Conservation (phyloP, 129 eudicot genomes). For the Chrysanthemum makinoi region DNA sequence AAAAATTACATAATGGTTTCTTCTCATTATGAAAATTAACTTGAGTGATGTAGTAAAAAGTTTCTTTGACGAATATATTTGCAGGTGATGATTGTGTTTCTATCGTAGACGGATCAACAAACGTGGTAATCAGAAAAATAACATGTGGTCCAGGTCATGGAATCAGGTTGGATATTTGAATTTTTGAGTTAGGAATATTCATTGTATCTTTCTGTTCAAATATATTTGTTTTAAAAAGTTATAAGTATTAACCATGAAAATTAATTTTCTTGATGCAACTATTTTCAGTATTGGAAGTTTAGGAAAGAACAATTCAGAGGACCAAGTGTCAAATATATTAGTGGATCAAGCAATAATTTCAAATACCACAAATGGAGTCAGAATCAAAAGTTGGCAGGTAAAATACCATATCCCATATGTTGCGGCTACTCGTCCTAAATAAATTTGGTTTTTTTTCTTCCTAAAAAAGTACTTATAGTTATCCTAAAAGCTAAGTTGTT, state of each 20-base stretch:
- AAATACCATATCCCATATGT: neutral
- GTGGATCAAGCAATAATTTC: conserved; percentile 49
- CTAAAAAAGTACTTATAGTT: no score
- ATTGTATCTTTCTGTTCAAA: neutral
- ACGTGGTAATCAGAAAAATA: conserved; percentile 45
- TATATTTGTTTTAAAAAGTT: neutral
- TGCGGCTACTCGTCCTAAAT: neutral
- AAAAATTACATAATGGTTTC: no score
- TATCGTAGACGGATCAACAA: conserved; percentile 68
- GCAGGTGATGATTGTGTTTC: conserved; percentile 97
- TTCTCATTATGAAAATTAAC: no score
- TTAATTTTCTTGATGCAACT: neutral
- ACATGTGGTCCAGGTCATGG: conserved; percentile 98
- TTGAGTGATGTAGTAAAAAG: neutral
- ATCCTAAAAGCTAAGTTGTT: no score
- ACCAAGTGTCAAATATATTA: conserved; percentile 55
- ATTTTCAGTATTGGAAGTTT: conserved; percentile 85
- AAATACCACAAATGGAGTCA: conserved; percentile 75
- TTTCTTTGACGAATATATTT: neutral
- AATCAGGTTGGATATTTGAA: conserved; percentile 57
- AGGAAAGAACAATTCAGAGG: conserved; percentile 53
- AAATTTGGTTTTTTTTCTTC: no score
- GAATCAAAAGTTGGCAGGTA: conserved; percentile 98
- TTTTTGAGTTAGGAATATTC: neutral
- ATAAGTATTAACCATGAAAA: neutral